Evolutionary conservation across 257 asterid genomes (phyloP).

Genomic region (Misopates orontium): DNA sequence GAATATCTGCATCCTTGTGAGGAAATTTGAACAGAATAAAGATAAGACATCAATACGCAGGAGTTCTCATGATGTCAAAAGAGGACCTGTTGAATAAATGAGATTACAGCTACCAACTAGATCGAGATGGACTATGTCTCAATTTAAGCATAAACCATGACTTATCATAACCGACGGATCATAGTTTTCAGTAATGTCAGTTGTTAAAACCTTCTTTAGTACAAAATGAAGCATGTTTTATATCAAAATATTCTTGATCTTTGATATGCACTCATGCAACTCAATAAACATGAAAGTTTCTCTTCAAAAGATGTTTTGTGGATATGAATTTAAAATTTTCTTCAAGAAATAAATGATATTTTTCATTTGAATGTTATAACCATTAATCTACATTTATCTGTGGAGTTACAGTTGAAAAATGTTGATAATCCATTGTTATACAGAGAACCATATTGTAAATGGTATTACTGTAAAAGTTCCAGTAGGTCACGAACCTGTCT

Average conservation of each 20-base stretch:
- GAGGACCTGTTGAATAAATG: not conserved
- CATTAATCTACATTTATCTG: too few species aligned
- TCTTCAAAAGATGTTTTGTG: too few species aligned
- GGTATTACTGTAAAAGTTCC: not conserved
- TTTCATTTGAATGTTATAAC: too few species aligned
- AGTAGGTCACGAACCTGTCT: constrained; percentile 55
- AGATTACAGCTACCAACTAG: not conserved
- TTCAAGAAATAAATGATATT: too few species aligned
- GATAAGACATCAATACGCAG: constrained; percentile 4
- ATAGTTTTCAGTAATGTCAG: not conserved
- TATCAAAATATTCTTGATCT: too few species aligned
- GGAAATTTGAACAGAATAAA: not conserved
- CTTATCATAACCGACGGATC: constrained; percentile 4
- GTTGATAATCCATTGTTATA: too few species aligned
- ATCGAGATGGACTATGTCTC: not conserved
- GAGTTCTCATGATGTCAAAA: not conserved
- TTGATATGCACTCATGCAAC: too few species aligned
- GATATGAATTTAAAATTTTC: too few species aligned
- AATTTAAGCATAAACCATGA: constrained; percentile 2
- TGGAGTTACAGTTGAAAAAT: too few species aligned
- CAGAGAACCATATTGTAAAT: not conserved
- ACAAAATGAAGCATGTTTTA: too few species aligned
- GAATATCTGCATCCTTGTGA: not conserved
- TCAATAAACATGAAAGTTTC: too few species aligned
- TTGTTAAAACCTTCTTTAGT: too few species aligned